Evolutionary conservation across 208 protist genomes (phyloP).

Genomic region (Crithidia bombi): DNA sequence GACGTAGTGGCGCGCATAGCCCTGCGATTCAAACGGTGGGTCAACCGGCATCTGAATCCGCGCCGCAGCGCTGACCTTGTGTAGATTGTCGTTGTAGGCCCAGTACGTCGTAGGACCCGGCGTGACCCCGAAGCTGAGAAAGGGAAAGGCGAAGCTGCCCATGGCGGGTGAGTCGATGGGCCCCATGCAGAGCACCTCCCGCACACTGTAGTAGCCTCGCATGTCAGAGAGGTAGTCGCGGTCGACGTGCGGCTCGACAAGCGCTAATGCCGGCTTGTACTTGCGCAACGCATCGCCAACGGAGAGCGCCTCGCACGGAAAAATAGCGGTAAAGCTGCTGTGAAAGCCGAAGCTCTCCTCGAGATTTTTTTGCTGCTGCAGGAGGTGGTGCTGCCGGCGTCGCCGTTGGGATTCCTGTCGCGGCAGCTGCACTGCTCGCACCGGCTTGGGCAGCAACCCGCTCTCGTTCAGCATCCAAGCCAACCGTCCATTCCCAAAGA

Average conservation of each 20-base stretch:
- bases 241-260: constrained; percentile 81
- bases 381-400: constrained; percentile 34
- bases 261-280: constrained; percentile 57
- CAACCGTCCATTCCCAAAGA: constrained; percentile 79
- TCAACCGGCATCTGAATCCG: constrained; percentile 73
- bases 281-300: constrained; percentile 67
- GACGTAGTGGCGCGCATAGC: constrained; percentile 57
- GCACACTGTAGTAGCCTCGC: constrained; percentile 70
- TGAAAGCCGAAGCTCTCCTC: constrained; percentile 21
- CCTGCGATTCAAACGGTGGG: constrained; percentile 65
- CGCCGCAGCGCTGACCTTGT: constrained; percentile 43
- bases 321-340: constrained; percentile 36
- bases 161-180: constrained; percentile 77
- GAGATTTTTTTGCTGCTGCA: constrained; percentile 32
- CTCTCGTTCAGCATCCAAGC: constrained; percentile 62
- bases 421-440: constrained; percentile 57
- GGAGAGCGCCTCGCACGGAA: constrained; percentile 59
- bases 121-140: constrained; percentile 72
- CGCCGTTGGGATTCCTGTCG: constrained; percentile 36
- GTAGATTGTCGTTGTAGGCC: constrained; percentile 74
- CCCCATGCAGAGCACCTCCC: constrained; percentile 69
- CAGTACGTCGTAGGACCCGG: constrained; percentile 77
- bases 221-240: constrained; percentile 72
- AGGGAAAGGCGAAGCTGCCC: constrained; percentile 70
- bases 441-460: constrained; percentile 31